Percentiles rank a stretch among this genome's conserved stretches.
phyloP scores from a whole-genome alignment of 2,329 filamentous ascomycete genomes.

The Cladosporium sp. region DNA sequence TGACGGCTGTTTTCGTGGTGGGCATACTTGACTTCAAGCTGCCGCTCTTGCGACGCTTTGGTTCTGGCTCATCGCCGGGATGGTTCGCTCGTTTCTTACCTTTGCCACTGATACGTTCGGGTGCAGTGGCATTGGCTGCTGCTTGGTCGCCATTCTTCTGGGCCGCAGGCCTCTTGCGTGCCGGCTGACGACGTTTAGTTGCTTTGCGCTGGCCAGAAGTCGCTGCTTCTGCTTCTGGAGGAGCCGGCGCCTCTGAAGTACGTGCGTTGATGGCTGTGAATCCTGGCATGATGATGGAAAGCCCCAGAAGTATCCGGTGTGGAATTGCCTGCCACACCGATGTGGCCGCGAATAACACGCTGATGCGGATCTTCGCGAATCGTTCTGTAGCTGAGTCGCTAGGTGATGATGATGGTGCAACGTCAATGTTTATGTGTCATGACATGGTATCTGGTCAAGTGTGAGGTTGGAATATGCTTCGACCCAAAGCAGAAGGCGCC shows the following conservation, averaged over 20 bases:
- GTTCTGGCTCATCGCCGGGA: not conserved
- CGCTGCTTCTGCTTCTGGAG: not conserved
- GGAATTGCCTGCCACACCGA: not conserved
- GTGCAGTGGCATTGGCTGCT: constrained; percentile 1
- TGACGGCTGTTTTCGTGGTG: constrained; percentile 20
- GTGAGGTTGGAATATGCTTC: constrained; percentile 1
- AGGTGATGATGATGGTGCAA: not conserved
- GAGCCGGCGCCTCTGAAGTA: not conserved
- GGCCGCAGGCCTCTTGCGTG: not conserved
- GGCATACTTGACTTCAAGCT: constrained; percentile 23
- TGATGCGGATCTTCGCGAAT: not conserved
- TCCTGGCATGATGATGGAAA: constrained; percentile 10
- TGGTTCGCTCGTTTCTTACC: constrained; percentile 26
- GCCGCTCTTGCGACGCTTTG: constrained; percentile 26
- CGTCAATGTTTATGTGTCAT: not conserved
- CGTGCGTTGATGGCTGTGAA: constrained; percentile 31
- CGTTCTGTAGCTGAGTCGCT: not conserved
- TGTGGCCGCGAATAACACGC: not conserved
- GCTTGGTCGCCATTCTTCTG: constrained; percentile 25
- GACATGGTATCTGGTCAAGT: not conserved
- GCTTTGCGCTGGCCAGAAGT: not conserved
- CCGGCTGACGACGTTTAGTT: constrained; percentile 5
- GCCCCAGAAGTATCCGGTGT: not conserved
- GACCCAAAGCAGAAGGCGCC: not conserved
- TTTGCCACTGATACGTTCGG: constrained; percentile 21